Base-by-base conservation (phyloP, 192 early-diverging fungal species). In the Coemansia sp. region DNA sequence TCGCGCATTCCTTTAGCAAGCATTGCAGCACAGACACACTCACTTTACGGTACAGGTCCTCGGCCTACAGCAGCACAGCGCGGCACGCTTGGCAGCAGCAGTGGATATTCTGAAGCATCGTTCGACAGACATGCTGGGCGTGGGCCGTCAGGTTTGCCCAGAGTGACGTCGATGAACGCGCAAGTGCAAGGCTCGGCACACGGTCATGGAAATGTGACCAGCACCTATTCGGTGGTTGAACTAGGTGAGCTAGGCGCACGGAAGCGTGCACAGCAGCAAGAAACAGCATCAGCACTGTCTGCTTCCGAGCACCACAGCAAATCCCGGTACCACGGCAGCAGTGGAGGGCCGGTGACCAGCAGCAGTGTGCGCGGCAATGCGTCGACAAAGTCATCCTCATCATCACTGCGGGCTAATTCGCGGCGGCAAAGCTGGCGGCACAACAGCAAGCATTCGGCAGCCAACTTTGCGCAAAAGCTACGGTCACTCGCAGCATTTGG, bases 381-480 rank as follows among this genome's bases (percentile, higher is more conserved):
- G 16, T 72, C 78, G n/a, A 23, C 64, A 66, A 80, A 80, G 50
- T 75, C 78, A n/a, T 75, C 72, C 10, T 52, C 63, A 38, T 75
- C 78, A 6, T 74, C 72, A 38, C 53, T 71, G 4, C 64, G 62
- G 27, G 57, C 61, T 37, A 61, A 35, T 45, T 38, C 29, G 10
- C 65, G 72, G 38, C 62, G 69, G 22, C 69, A 65, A 16, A 81
- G 72, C 67, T 72, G 78, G 78, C 72, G 78, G 0, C 66, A 72
- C 47, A 68, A 63, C 56, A 35, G 64, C 29, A 65, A 61, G 27
- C 65, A 71, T 45, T 45, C 68, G 19, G 55, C 67, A 16, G 35
- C 70, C 17, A 69, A 65, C 37, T 72, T 81, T 75, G 69, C 78
- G 9, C 78, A 81, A 26, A 74, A 74, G 56, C 66, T 81, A 31